Base-by-base conservation (phyloP, 225 moss, liverwort and hornwort species). In the Neckera pumila region DNA sequence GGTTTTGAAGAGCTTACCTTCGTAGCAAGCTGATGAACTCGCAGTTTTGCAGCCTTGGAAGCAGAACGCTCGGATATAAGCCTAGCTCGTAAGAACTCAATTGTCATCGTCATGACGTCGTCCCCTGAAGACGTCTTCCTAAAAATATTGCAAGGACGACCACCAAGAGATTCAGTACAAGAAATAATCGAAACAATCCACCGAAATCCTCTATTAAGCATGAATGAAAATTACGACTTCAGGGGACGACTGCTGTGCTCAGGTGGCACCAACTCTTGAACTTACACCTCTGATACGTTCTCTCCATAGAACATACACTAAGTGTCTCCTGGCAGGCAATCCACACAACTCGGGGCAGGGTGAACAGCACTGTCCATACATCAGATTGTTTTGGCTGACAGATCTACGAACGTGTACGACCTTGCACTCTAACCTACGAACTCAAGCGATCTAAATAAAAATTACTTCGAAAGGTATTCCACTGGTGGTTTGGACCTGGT, bases 11-110 rank as follows among this genome's bases (percentile, higher is more conserved):
- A 81, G 57, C 69, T 69, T 67, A 94, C 94, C 91, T 90, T 94
- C 82, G 89, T 83, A 43, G 84, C 88, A 88, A 94, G 92, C 79
- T 92, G 90, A 67, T 93, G 92, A 90, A 88, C 91, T 83, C 89
- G 87, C 86, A 82, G 47, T 89, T 94, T 94, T 60, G 94, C 94
- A 88, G 94, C 88, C 88, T 90, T 94, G 18, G 93, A 94, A 87
- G 94, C 91, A 86, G 94, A 89, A 81, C 94, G 94, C 90, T 94
- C 94, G 79, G 94, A 94, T 75, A 91, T 88, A 82, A 94, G 94
- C 89, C 94, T 90, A 82, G 94, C 94, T 87, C 94, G 91, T 83
- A 94, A 80, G 58, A 93, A 94, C 75, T 94, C 94, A 62, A 94
- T 93, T 14, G 94, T 94, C 94, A 93, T 94, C 28, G 94, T 90